Evolutionary conservation across 139 green algal species (phyloP), one percentile per base, ranked within the genome.

Genomic region (Zygnema cylindricum): DNA sequence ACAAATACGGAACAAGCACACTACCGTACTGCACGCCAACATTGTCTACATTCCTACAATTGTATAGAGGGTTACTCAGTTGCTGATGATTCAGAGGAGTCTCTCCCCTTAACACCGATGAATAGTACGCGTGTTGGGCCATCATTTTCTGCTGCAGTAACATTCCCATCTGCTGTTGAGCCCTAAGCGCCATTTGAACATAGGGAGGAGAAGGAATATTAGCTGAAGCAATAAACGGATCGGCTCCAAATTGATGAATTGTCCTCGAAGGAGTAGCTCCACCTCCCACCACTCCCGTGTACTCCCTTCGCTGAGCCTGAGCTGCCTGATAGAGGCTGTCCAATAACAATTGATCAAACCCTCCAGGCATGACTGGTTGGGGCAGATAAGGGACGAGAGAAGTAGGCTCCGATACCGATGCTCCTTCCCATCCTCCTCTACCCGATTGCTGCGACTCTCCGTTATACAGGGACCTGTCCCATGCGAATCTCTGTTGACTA

Each of bases 161-260:
- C 81, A 87, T 87, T 30, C 49, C 83, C 83, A 84, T 55, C 83
- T 88, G 83, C 83, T 88, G 83, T 69, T 63, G 83, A n/a, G 83
- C 83, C 40, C 83, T 33, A 35, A 88, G n/a, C 2, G 83, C 83
- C 83, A 88, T 88, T 76, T 88, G 83, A 1, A 88, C 83, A 57
- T 85, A 88, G 16, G 83, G 36, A 78, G 83, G 83, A 11, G 83
- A 69, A 33, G 83, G 22, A 36, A 85, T 41, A 21, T 39, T 77
- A 40, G 30, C 69, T 22, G 83, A 88, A 36, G 83, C 69, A 16
- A 76, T 76, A n/a, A 88, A 88, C 25, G 83, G 83, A 38, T 88
- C 83, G 11, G 42, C 25, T 54, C 16, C 81, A 39, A 43, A 11
- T n/a, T 32, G 23, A 21, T 54, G 25, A 43, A 43, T 32, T 2